A percentile compares a stretch with the other conserved stretches of the same genome.
Evolutionary conservation across 257 asterid genomes (phyloP).

Genomic region (Handroanthus guayacan): DNA sequence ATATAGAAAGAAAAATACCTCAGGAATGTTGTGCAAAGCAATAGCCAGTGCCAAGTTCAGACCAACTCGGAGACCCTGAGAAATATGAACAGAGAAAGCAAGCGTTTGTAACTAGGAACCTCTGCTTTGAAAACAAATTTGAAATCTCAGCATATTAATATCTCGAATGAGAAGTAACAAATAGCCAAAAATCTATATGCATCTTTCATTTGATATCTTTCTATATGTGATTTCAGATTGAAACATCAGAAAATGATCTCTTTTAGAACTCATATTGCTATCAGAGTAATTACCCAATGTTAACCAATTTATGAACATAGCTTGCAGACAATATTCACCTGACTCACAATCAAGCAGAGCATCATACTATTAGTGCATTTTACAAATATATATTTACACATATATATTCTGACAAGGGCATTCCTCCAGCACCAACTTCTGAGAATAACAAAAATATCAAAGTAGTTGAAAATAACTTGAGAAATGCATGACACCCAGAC

Average conservation of each 20-base stretch:
- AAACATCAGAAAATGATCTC: neutral
- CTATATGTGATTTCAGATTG: constrained; percentile 10
- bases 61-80: constrained; percentile 90
- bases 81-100: constrained; percentile 36
- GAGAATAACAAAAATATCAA: neutral
- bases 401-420: neutral
- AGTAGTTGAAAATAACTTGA: neutral
- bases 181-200: neutral
- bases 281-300: neutral
- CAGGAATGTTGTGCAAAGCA: constrained; percentile 88
- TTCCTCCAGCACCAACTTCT: neutral
- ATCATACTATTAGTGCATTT: constrained; percentile 9
- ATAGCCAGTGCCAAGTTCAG: constrained; percentile 89
- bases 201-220: constrained; percentile 1
- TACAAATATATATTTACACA: constrained; percentile 1
- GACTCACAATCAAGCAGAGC: constrained; percentile 3
- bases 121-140: constrained; percentile 8
- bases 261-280: neutral
- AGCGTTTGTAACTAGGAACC: neutral
- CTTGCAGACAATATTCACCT: neutral
- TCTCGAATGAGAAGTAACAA: neutral
- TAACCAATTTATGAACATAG: neutral
- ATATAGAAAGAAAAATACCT: constrained; percentile 53
- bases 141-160: neutral
- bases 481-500: neutral